Conservation (phyloP, 2,329 filamentous ascomycete genomes). For the Monilinia polystroma region DNA sequence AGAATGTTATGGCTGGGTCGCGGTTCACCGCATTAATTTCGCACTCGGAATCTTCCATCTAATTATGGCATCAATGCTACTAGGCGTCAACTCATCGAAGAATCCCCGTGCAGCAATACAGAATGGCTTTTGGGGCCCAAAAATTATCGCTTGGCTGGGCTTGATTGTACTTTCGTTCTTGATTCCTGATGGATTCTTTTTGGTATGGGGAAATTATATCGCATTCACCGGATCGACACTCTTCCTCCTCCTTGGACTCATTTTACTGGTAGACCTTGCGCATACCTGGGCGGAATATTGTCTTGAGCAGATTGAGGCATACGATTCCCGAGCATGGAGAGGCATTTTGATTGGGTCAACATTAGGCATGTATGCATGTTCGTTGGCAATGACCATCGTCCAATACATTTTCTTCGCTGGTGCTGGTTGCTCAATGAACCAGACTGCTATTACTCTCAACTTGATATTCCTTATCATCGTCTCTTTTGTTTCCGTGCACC, state of each 20-base stretch:
- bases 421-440: conserved; percentile 87
- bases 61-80: conserved; percentile 76
- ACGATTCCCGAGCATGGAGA: conserved; percentile 82
- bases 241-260: conserved; percentile 88
- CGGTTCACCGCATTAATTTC: conserved; percentile 97
- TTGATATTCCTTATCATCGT: conserved; percentile 77
- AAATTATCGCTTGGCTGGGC: conserved; percentile 83
- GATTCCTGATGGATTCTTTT: conserved; percentile 92
- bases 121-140: conserved; percentile 99
- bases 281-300: conserved; percentile 98
- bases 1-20: conserved; percentile 91
- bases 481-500: conserved; percentile 84
- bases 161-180: conserved; percentile 91
- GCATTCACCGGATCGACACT: conserved; percentile 85
- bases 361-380: conserved; percentile 87
- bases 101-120: conserved; percentile 85
- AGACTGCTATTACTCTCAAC: conserved; percentile 93
- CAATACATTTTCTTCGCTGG: conserved; percentile 96
- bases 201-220: conserved; percentile 94
- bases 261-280: conserved; percentile 90
- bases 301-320: conserved; percentile 86
- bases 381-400: conserved; percentile 88
- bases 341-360: conserved; percentile 87
- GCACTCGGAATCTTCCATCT: conserved; percentile 93
- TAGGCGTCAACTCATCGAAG: conserved; percentile 84